phyloP scores from a whole-genome alignment of 352 stramenopile species.

The Blastocystis hominis region DNA sequence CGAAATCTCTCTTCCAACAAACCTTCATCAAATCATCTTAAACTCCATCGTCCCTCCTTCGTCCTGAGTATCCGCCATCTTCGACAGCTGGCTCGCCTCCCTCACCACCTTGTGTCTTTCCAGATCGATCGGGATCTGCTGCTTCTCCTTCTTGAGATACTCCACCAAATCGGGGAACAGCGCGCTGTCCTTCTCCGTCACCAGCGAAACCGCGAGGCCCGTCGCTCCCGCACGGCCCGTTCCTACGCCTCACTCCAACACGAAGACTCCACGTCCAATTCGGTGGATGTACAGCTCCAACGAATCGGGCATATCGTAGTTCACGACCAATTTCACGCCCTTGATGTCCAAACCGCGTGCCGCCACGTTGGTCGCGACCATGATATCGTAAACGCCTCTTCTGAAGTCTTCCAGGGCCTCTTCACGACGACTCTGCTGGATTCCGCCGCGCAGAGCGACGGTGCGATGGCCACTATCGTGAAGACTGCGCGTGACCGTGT shows the following conservation, averaged over 20 bases:
- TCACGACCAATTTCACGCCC: slow-evolving; percentile 83
- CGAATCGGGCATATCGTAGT: slow-evolving; percentile 91
- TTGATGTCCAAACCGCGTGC: slow-evolving; percentile 88
- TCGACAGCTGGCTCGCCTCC: slow-evolving; percentile 63
- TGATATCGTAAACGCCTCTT: slow-evolving; percentile 61
- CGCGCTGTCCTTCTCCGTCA: slow-evolving; percentile 89
- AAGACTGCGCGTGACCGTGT: slow-evolving; percentile 62
- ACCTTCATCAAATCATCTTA: slow-evolving; percentile 37
- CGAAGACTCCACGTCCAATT: slow-evolving; percentile 75
- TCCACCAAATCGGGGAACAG: slow-evolving; percentile 90
- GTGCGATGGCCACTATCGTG: background rate
- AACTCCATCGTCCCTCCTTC: background rate
- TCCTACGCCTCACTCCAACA: background rate
- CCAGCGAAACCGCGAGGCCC: slow-evolving; percentile 87
- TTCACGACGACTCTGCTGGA: slow-evolving; percentile 87
- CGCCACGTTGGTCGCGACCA: slow-evolving; percentile 68
- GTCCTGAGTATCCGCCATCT: background rate
- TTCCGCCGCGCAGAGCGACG: slow-evolving; percentile 82
- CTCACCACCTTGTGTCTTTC: slow-evolving; percentile 68
- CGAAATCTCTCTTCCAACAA: background rate
- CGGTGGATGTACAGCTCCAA: slow-evolving; percentile 96
- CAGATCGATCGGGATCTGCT: slow-evolving; percentile 81
- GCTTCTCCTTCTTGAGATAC: slow-evolving; percentile 87
- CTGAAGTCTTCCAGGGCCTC: slow-evolving; percentile 78
- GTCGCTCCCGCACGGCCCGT: slow-evolving; percentile 91